Evolutionary conservation across 73 alveolate species (phyloP).

Genomic region (Paramecium caudatum): DNA sequence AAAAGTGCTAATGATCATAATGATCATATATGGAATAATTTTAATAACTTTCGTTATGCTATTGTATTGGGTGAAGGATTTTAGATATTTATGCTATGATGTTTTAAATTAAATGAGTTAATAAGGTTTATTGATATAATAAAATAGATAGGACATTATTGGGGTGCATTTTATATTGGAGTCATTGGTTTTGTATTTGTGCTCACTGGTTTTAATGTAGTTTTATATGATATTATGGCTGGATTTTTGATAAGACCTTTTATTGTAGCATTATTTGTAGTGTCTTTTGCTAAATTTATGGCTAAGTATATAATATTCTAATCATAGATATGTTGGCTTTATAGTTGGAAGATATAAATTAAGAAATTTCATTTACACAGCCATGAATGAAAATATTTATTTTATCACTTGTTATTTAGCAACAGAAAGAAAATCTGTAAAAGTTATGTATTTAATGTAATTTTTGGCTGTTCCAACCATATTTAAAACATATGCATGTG

Average conservation of each 20-base stretch:
- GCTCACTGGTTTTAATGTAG: conserved; percentile 6
- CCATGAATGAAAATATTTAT: conserved; percentile 18
- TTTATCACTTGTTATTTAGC: conserved; percentile 11
- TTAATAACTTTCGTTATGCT: not conserved
- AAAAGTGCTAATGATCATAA: not conserved
- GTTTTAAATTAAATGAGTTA: not conserved
- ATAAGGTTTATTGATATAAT: not conserved
- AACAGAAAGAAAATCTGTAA: not conserved
- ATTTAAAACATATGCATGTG: conserved; percentile 20
- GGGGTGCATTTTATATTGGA: not conserved
- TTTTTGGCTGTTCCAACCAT: not conserved
- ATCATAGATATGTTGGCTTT: not conserved
- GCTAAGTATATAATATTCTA: not conserved
- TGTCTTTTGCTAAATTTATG: not conserved
- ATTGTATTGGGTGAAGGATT: not conserved
- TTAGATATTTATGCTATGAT: conserved; percentile 8
- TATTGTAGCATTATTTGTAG: not conserved
- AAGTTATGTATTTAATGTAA: not conserved
- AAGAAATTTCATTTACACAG: not conserved
- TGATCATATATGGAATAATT: not conserved
- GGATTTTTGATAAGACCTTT: conserved; percentile 10
- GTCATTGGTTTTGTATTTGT: not conserved
- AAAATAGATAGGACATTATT: not conserved
- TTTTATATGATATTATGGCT: not conserved
- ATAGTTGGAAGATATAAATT: not conserved